A percentile compares a stretch with the other conserved stretches of the same genome.
These are phyloP conservation scores for Jatropha curcas DNA, from an alignment of 345 rosid species.

Conservation along the genomic window DNA sequence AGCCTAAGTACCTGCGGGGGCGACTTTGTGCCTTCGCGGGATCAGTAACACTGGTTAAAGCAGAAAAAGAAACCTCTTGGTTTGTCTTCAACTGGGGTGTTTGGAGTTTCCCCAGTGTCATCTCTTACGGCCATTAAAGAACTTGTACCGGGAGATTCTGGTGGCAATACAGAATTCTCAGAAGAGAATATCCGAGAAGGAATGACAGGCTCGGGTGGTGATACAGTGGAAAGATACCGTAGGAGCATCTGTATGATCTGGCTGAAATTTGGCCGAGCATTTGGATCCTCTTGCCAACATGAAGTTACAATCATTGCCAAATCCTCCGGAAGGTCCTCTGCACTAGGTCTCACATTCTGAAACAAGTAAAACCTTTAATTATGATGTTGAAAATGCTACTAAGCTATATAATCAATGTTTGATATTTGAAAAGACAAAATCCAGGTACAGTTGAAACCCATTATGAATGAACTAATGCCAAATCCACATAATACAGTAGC, in stretches of 20 bases:
- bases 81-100: constrained; percentile 39
- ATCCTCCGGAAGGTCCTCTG: constrained; percentile 76
- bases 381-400: neutral
- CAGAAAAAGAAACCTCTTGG: constrained; percentile 74
- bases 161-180: constrained; percentile 64
- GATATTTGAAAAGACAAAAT: neutral
- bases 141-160: constrained; percentile 87
- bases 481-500: neutral
- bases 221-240: constrained; percentile 57
- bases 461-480: neutral
- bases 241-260: constrained; percentile 85
- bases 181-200: constrained; percentile 54
- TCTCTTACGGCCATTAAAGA: constrained; percentile 74
- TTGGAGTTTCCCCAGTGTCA: constrained; percentile 45
- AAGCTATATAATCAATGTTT: neutral
- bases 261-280: constrained; percentile 76
- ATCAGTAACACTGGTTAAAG: constrained; percentile 74
- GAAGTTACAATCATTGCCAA: constrained; percentile 75
- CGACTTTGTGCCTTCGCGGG: constrained; percentile 11
- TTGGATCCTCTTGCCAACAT: constrained; percentile 99
- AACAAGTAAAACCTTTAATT: constrained; percentile 4
- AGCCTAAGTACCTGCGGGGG: constrained; percentile 11
- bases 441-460: neutral
- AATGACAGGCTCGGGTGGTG: constrained; percentile 53
- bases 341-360: constrained; percentile 89